A percentile compares a stretch with the other conserved stretches of the same genome.
Evolutionary conservation across 768 basidiomycete genomes (phyloP).

Genomic region (Porpolomopsis calyptriformis): DNA sequence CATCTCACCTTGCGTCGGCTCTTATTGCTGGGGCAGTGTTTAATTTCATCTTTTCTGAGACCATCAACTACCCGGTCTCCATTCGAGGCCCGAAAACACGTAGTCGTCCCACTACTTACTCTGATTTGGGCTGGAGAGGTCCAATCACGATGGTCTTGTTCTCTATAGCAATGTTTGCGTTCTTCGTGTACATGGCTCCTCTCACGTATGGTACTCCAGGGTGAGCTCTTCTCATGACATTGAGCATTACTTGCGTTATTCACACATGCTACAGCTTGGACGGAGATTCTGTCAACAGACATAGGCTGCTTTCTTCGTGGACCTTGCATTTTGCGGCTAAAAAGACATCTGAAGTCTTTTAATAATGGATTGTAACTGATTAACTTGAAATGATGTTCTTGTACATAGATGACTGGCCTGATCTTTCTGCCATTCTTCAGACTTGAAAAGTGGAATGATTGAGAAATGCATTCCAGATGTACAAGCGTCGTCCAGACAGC

Average conservation of each 20-base stretch:
- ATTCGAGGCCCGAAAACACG: slow-evolving; percentile 58
- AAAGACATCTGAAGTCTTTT: slow-evolving; percentile 29
- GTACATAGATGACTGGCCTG: not conserved
- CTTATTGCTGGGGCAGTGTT: slow-evolving; percentile 87
- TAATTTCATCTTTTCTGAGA: slow-evolving; percentile 82
- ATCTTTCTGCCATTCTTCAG: too few relatives aligned
- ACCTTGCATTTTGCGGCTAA: slow-evolving; percentile 88
- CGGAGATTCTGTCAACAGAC: slow-evolving; percentile 74
- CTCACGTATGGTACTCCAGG: slow-evolving; percentile 95
- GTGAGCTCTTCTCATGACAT: slow-evolving; percentile 37
- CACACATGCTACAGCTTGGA: slow-evolving; percentile 46
- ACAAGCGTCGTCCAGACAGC: too few relatives aligned
- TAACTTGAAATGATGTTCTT: too few relatives aligned
- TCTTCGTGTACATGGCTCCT: slow-evolving; percentile 73
- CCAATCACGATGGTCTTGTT: slow-evolving; percentile 52
- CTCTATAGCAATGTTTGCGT: slow-evolving; percentile 45
- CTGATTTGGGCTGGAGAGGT: slow-evolving; percentile 72
- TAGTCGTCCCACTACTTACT: slow-evolving; percentile 42
- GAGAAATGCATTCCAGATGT: too few relatives aligned
- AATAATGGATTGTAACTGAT: too few relatives aligned
- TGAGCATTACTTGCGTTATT: slow-evolving; percentile 5
- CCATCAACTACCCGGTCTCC: slow-evolving; percentile 86
- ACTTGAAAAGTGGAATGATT: too few relatives aligned
- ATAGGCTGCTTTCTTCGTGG: slow-evolving; percentile 81
- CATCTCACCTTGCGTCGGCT: slow-evolving; percentile 88